Evolutionary conservation across 805 yeast species (phyloP).

Genomic region (Wickerhamomyces alni): DNA sequence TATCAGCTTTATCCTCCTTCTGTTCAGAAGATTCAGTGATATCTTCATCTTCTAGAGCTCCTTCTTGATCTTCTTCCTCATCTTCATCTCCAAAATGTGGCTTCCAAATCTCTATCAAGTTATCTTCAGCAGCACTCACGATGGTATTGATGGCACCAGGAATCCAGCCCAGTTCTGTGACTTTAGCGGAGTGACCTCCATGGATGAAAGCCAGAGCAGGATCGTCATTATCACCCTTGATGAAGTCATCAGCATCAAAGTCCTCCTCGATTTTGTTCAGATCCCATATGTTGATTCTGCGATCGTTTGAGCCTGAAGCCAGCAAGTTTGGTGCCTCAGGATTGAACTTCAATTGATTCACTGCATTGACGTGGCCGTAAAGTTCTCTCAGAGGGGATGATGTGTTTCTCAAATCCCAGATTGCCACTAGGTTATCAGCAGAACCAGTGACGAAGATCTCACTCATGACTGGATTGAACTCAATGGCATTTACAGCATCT

Average conservation of each 20-base stretch:
- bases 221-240: slow-evolving; percentile 57
- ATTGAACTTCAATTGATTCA: slow-evolving; percentile 52
- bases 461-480: slow-evolving; percentile 52
- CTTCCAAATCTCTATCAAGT: slow-evolving; percentile 69
- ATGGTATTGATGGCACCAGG: slow-evolving; percentile 51
- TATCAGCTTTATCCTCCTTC: background rate
- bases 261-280: slow-evolving; percentile 50
- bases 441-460: slow-evolving; percentile 69
- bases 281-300: slow-evolving; percentile 74
- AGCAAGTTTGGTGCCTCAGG: slow-evolving; percentile 44
- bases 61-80: slow-evolving; percentile 11
- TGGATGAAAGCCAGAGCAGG: slow-evolving; percentile 77
- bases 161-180: slow-evolving; percentile 65
- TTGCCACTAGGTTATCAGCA: slow-evolving; percentile 63
- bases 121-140: slow-evolving; percentile 72
- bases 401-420: slow-evolving; percentile 71
- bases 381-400: slow-evolving; percentile 54
- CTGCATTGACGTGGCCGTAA: slow-evolving; percentile 57
- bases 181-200: slow-evolving; percentile 77
- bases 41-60: slow-evolving; percentile 4
- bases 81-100: slow-evolving; percentile 31
- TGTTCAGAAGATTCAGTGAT: background rate
- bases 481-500: slow-evolving; percentile 62
- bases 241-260: slow-evolving; percentile 45
- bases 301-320: slow-evolving; percentile 58